These are phyloP conservation scores for Castanea sativa DNA, from an alignment of 306 rosid genomes.

Conservation along the genomic window DNA sequence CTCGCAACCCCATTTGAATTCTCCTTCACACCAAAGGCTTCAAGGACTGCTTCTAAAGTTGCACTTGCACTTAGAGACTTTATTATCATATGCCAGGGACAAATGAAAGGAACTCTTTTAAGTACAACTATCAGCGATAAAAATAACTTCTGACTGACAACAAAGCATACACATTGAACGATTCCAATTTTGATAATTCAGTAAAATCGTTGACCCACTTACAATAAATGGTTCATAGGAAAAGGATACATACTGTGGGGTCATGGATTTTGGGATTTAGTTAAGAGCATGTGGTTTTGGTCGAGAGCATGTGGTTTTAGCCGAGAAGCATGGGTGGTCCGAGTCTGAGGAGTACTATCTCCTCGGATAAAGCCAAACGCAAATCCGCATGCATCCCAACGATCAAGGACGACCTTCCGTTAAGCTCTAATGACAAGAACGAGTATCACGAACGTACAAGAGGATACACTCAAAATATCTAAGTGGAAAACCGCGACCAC, in stretches of 20 bases:
- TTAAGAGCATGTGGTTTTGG: too few species aligned
- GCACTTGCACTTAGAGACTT: constrained; percentile 64
- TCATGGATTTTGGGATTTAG: too few species aligned
- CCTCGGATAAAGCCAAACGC: too few species aligned
- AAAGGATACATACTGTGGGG: constrained; percentile 87
- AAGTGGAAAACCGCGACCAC: too few species aligned
- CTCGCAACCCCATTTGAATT: constrained; percentile 88
- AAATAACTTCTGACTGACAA: constrained; percentile 12
- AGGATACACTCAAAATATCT: too few species aligned
- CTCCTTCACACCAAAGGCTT: constrained; percentile 92
- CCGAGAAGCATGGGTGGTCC: too few species aligned
- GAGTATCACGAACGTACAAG: too few species aligned
- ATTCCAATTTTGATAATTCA: constrained; percentile 91
- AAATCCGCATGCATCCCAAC: too few species aligned
- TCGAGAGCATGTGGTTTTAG: too few species aligned
- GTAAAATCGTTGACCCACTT: constrained; percentile 80
- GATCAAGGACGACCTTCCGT: too few species aligned
- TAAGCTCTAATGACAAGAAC: too few species aligned
- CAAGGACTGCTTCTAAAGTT: constrained; percentile 77
- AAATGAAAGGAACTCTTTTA: constrained; percentile 9
- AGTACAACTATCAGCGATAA: neutral
- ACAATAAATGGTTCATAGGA: constrained; percentile 85
- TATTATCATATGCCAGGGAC: constrained; percentile 74
- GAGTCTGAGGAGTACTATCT: too few species aligned
- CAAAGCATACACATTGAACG: constrained; percentile 84